Evolutionary conservation across 179 eudicot species (phyloP).

Genomic region (Spinacia oleracea): DNA sequence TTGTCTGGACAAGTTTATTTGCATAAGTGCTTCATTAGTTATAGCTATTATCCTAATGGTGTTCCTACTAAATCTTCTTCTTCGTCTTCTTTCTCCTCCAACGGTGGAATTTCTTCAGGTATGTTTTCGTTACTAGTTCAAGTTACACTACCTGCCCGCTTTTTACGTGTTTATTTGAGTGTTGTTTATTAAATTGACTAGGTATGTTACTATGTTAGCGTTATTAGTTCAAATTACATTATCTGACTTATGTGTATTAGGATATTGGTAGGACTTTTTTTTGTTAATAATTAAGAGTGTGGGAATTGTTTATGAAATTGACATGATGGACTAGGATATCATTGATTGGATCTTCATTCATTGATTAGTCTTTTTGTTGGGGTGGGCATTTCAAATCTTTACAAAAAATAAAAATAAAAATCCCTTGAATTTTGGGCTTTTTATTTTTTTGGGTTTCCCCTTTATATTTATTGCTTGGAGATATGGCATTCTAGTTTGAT

Average conservation of each 20-base stretch:
- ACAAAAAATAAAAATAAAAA: too few relatives aligned
- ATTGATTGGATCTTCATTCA: slow-evolving; percentile 9
- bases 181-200: too few relatives aligned
- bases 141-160: too few relatives aligned
- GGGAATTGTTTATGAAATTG: not conserved
- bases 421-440: slow-evolving; percentile 2
- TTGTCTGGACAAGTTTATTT: slow-evolving; percentile 71
- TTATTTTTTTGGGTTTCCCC: not conserved
- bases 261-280: not conserved
- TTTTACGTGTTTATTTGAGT: too few relatives aligned
- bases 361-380: not conserved
- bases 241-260: not conserved
- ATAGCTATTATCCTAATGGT: slow-evolving; percentile 64
- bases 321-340: not conserved
- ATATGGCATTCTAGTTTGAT: slow-evolving; percentile 14
- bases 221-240: too few relatives aligned
- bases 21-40: slow-evolving; percentile 83
- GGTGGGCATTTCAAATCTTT: not conserved
- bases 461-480: slow-evolving; percentile 9
- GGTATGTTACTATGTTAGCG: too few relatives aligned
- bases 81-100: slow-evolving; percentile 40
- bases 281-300: not conserved
- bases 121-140: not conserved
- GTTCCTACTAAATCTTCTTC: slow-evolving; percentile 58
- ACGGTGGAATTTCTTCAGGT: slow-evolving; percentile 50